These are phyloP conservation scores for Helenozyma rhizophorensis DNA, from an alignment of 805 yeast species.

Conservation along the genomic window DNA sequence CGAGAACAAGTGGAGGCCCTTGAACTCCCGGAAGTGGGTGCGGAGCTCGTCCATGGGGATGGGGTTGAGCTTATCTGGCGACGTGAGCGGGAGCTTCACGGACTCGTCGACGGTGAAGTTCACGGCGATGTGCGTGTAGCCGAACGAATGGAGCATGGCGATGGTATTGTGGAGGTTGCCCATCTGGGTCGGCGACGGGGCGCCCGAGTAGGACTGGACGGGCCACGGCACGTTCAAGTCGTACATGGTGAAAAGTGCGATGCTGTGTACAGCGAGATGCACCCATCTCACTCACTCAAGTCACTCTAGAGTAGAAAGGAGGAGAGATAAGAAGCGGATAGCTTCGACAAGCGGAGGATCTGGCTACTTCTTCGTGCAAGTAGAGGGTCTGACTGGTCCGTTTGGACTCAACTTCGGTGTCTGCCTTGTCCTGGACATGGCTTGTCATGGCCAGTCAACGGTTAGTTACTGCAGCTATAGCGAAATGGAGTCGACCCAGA, in stretches of 20 bases:
- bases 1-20: conserved; percentile 46
- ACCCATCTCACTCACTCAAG: too few species aligned
- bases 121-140: conserved; percentile 74
- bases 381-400: too few species aligned
- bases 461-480: too few species aligned
- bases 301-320: too few species aligned
- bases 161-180: conserved; percentile 45
- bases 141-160: conserved; percentile 51
- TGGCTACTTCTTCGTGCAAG: too few species aligned
- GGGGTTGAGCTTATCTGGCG: conserved; percentile 43
- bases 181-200: conserved; percentile 41
- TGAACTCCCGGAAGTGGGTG: conserved; percentile 17
- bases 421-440: too few species aligned
- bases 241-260: conserved; percentile 21
- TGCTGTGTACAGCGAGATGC: conserved; percentile 1
- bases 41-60: conserved; percentile 34
- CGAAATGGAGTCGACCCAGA: too few species aligned
- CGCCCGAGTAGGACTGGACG: conserved; percentile 39
- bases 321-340: too few species aligned
- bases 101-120: conserved; percentile 56
- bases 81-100: conserved; percentile 48
- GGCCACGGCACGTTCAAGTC: conserved; percentile 81
- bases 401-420: too few species aligned
- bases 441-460: too few species aligned
- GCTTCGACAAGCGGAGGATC: too few species aligned